A percentile compares a stretch with the other conserved stretches of the same genome.
These are phyloP conservation scores for Zanthoxylum bungeanum DNA, from an alignment of 345 rosid genomes.

Conservation along the genomic window DNA sequence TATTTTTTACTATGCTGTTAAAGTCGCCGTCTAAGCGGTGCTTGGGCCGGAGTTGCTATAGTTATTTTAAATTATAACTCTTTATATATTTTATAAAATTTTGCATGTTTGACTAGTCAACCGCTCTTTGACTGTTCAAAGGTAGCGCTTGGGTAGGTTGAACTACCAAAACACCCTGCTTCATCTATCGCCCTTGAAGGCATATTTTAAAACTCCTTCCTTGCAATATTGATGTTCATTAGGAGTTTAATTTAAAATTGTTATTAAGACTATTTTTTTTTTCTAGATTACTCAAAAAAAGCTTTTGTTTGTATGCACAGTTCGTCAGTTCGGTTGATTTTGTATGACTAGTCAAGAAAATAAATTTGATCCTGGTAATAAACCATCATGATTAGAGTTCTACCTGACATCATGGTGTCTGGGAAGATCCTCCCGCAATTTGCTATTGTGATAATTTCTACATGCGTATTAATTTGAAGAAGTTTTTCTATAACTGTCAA, in stretches of 20 bases:
- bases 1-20: no score
- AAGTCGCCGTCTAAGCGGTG: no score
- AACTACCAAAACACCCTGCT: no score
- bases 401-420: background rate
- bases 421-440: background rate
- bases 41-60: no score
- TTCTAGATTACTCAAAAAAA: background rate
- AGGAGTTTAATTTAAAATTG: conserved; percentile 1
- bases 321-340: background rate
- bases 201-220: no score
- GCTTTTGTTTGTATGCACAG: background rate
- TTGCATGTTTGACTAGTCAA: no score
- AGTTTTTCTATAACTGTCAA: background rate
- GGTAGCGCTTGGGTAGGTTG: no score
- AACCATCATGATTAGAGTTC: background rate
- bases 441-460: background rate
- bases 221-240: background rate
- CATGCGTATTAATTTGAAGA: background rate
- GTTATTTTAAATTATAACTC: no score
- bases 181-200: no score
- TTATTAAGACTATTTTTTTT: background rate
- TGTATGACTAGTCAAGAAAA: background rate
- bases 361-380: background rate
- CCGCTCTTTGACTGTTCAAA: no score
- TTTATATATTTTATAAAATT: no score